Percentiles rank a stretch among this genome's conserved stretches.
Conservation (phyloP, 2,329 filamentous ascomycete species). For the Conoideocrella luteorostrata region DNA sequence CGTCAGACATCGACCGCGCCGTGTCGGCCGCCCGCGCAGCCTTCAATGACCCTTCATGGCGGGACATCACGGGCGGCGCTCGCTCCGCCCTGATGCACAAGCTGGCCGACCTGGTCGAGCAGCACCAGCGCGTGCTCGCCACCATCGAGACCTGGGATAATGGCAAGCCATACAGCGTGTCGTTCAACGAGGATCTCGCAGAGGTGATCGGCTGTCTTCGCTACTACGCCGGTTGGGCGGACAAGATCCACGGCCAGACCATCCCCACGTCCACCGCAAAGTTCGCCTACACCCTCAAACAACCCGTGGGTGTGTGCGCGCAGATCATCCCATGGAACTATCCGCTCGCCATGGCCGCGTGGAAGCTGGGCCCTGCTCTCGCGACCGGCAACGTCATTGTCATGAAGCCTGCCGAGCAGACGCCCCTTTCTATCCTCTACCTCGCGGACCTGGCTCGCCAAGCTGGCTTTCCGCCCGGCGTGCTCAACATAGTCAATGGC, state of each 20-base stretch:
- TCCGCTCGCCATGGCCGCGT: constrained; percentile 42
- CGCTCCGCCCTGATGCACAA: constrained; percentile 65
- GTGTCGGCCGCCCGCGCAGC: constrained; percentile 53
- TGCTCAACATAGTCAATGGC: constrained; percentile 71
- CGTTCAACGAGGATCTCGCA: constrained; percentile 59
- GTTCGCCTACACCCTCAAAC: constrained; percentile 67
- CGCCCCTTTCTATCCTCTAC: constrained; percentile 58
- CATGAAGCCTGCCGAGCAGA: constrained; percentile 62
- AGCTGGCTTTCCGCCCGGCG: constrained; percentile 71
- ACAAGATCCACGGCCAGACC: constrained; percentile 72
- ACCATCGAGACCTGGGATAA: constrained; percentile 76
- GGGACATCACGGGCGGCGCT: constrained; percentile 57
- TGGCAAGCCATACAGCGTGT: constrained; percentile 58
- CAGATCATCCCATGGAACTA: constrained; percentile 74
- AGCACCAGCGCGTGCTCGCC: constrained; percentile 46
- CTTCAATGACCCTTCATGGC: constrained; percentile 62
- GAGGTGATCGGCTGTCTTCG: constrained; percentile 43
- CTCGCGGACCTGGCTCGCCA: constrained; percentile 62
- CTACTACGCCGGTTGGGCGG: constrained; percentile 74
- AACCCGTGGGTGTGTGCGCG: constrained; percentile 72
- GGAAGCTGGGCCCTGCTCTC: constrained; percentile 70
- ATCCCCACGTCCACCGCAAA: constrained; percentile 64
- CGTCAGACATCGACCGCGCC: constrained; percentile 26
- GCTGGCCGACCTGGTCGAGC: constrained; percentile 63
- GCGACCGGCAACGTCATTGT: constrained; percentile 59